Percentiles rank a stretch among this genome's conserved stretches.
These are phyloP conservation scores for Ceriops decandra DNA, from an alignment of 345 rosid genomes.

Conservation along the genomic window DNA sequence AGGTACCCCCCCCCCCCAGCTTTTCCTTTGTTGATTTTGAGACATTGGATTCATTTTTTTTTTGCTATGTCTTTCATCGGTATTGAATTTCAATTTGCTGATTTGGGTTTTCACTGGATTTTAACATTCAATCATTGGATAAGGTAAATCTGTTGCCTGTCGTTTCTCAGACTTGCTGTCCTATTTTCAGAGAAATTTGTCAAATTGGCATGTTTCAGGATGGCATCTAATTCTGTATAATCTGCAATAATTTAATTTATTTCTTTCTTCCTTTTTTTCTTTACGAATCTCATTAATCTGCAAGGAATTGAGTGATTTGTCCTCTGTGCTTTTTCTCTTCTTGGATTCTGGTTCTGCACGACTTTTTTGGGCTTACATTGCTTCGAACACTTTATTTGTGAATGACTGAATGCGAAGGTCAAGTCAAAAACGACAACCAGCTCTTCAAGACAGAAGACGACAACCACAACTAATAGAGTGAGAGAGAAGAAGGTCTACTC, in stretches of 20 bases:
- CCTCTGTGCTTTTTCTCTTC: not conserved
- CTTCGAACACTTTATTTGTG: not conserved
- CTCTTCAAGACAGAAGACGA: slow-evolving; percentile 44
- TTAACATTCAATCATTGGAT: not conserved
- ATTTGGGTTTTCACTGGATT: not conserved
- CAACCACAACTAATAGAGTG: slow-evolving; percentile 46
- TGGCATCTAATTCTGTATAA: not conserved
- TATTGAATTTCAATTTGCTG: slow-evolving; percentile 4
- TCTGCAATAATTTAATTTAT: slow-evolving; percentile 11
- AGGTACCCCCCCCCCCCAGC: slow-evolving; percentile 40
- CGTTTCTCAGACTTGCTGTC: not conserved
- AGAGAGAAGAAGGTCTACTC: slow-evolving; percentile 88
- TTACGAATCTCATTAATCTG: not conserved
- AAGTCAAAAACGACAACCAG: slow-evolving; percentile 45
- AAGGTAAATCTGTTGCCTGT: not conserved
- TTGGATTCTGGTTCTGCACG: slow-evolving; percentile 13
- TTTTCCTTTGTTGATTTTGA: not conserved
- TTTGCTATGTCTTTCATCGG: not conserved
- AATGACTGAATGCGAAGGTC: slow-evolving; percentile 41
- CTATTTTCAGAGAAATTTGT: not conserved
- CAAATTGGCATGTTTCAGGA: slow-evolving; percentile 9
- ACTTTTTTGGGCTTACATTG: not conserved
- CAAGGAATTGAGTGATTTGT: slow-evolving; percentile 10
- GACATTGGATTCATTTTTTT: not conserved
- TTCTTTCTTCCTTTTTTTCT: not conserved